Percentiles rank a stretch among this genome's conserved stretches.
These are phyloP conservation scores for Dillenia turbinata DNA, from an alignment of 164 flowering plant species.

Conservation along the genomic window DNA sequence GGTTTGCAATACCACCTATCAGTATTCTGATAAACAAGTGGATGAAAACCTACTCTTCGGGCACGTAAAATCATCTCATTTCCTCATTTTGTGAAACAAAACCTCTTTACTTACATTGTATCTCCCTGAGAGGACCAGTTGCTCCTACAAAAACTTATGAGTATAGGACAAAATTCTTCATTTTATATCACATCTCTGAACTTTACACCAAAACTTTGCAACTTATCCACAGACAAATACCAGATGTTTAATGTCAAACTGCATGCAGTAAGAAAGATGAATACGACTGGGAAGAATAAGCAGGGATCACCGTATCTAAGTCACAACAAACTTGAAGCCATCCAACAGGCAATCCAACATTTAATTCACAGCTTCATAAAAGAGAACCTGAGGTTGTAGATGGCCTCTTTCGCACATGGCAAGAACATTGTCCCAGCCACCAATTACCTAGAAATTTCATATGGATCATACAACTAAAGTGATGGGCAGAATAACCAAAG, in stretches of 20 bases:
- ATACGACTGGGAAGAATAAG: too few species aligned
- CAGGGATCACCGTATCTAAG: not conserved
- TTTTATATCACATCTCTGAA: too few species aligned
- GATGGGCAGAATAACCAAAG: not conserved
- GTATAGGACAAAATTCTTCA: too few species aligned
- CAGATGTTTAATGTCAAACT: too few species aligned
- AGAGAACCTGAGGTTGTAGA: slow-evolving; percentile 96
- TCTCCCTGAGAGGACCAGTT: slow-evolving; percentile 6
- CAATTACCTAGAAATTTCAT: slow-evolving; percentile 57
- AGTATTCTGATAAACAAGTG: too few species aligned
- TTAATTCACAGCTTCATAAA: slow-evolving; percentile 84
- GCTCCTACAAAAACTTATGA: slow-evolving; percentile 19
- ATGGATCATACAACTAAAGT: slow-evolving; percentile 8
- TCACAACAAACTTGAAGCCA: slow-evolving; percentile 13
- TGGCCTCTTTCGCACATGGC: slow-evolving; percentile 84
- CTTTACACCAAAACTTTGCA: slow-evolving; percentile 11
- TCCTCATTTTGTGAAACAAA: slow-evolving; percentile 13
- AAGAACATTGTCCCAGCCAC: slow-evolving; percentile 84
- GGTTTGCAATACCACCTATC: too few species aligned
- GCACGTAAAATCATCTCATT: slow-evolving; percentile 1
- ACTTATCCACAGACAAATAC: not conserved
- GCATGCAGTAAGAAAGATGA: too few species aligned
- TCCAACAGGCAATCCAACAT: slow-evolving; percentile 7
- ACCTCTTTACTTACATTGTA: slow-evolving; percentile 12
- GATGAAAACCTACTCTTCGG: not conserved